Evolutionary conservation across 768 basidiomycete species (phyloP).

Genomic region (Sarcodon sp.): DNA sequence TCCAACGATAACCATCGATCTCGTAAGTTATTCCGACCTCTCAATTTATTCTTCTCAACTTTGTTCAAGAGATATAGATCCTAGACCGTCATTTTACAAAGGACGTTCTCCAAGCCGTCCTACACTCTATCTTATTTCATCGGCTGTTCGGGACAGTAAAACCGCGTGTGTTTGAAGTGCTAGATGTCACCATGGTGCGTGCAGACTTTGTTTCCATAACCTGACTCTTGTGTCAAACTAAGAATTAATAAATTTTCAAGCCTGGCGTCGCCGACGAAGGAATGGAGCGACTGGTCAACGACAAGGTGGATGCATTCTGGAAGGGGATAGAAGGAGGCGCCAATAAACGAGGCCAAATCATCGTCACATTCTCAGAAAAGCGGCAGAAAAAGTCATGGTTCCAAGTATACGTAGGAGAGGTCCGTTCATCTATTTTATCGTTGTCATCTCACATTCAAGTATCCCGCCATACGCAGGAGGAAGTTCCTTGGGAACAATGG

Average conservation of each 20-base stretch:
- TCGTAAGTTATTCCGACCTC: constrained; percentile 18
- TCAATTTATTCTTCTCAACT: constrained; percentile 5
- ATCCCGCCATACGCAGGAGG: constrained; percentile 34
- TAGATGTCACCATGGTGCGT: constrained; percentile 76
- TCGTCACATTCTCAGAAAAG: constrained; percentile 68
- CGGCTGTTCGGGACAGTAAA: constrained; percentile 72
- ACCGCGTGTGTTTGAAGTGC: constrained; percentile 63
- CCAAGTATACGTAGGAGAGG: constrained; percentile 11
- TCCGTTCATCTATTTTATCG: constrained; percentile 9
- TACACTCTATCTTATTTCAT: constrained; percentile 80
- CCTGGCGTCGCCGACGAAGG: constrained; percentile 67
- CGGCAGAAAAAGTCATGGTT: constrained; percentile 73
- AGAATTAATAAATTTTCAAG: constrained; percentile 19
- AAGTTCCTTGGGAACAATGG: constrained; percentile 86
- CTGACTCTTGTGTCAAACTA: not conserved
- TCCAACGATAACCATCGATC: constrained; percentile 37
- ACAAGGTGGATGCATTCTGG: constrained; percentile 74
- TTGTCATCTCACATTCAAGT: not conserved
- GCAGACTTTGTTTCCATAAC: not conserved
- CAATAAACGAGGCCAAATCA: constrained; percentile 60
- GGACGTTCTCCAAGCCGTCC: constrained; percentile 61
- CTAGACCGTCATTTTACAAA: constrained; percentile 61
- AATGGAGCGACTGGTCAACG: constrained; percentile 58
- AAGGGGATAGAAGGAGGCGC: constrained; percentile 52
- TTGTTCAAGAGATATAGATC: constrained; percentile 27